Evolutionary conservation across 352 stramenopile species (phyloP), one percentile per base, ranked within the genome.

Genomic region (Pythium sp.): DNA sequence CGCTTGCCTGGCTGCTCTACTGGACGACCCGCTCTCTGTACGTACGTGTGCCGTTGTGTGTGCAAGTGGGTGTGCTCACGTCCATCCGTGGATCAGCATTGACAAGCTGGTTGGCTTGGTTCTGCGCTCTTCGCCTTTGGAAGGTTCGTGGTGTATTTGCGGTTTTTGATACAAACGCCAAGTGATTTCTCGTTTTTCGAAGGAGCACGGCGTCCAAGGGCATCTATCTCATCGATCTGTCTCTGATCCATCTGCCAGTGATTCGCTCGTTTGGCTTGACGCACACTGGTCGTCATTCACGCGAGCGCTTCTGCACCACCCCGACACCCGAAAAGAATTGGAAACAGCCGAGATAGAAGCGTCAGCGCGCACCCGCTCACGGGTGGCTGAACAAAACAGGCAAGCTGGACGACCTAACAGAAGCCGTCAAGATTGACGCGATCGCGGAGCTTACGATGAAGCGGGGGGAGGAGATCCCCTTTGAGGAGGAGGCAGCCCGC

Each of bases 401-500:
- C 69, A 76, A 67, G 58, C 70, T 76, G 70, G 70, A 76, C 66
- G 70, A 68, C 26, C 28, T 58, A 65, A 57, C 43, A 55, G 67
- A 74, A 72, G 58, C 72, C 59, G 71, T 59, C 70, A 82, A 67
- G 56, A 80, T 84, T 61, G 74, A 89, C 36, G 62, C 67, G 30
- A 77, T 86, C 62, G 73, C 65, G 11, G 72, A 80, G 57, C 70
- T 86, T 43, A 75, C 70, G 47, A 83, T 76, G 67, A 88, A 89
- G 77, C 75, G 78, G 51, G 70, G 63, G 58, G 75, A 84, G 68
- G 76, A 77, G 54, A 85, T 92, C 71, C 75, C 77, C 32, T 89
- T 90, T 54, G 82, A 90, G 54, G 81, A 91, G 61, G 81, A 90
- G 65, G 62, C 74, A 12, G 74, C 76, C 65, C 82, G 83, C 70